Evolutionary conservation across 768 basidiomycete species (phyloP), one percentile per base, ranked within the genome.

Genomic region (Boletus sp.): DNA sequence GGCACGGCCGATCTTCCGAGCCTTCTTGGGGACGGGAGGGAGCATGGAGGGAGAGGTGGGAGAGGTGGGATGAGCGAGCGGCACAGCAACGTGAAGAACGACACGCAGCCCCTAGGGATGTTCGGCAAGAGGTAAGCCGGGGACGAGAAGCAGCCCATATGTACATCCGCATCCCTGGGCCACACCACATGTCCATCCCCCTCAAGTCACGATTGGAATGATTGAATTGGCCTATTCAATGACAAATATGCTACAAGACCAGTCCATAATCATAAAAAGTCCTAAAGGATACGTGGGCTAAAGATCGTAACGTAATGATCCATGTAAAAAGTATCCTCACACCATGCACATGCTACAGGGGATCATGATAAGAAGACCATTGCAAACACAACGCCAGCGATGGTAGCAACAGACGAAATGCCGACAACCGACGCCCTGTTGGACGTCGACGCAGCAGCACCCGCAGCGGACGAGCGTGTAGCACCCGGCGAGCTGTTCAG

Each of bases 1-100:
- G 1, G 76, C 85, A n/a, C 79, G 77, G 27, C 78, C 77, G 41
- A 87, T 74, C 71, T 83, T 84, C 55, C 74, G 72, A 29, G 72
- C 75, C 54, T 74, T 69, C 60, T 76, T 77, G 13, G 74, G 72
- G 5, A 70, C 70, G 14, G 68, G 68, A 48, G 73, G 73, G 47
- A 65, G 57, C 62, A 63, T 66, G 64, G 45, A 50, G 13, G 48
- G 19, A 38, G 38, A 10, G 37, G 33, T 39, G 19, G 13, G 55
- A 32, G 8, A 15, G 25, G 14, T 42, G 39, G 17, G 32, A 15
- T 8, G 25, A 21, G 19, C 14, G 25, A 19, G 25, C 27, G 37
- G 45, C 63, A 54, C 63, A 65, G 65, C 56, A 49, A 25, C 25
- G 3, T 25, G 25, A 25, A 37, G 34, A 9, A 3, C 1, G 14